These are phyloP conservation scores for Phyllosticta capitalensis DNA, from an alignment of 2,329 filamentous ascomycete species.

Conservation along the genomic window DNA sequence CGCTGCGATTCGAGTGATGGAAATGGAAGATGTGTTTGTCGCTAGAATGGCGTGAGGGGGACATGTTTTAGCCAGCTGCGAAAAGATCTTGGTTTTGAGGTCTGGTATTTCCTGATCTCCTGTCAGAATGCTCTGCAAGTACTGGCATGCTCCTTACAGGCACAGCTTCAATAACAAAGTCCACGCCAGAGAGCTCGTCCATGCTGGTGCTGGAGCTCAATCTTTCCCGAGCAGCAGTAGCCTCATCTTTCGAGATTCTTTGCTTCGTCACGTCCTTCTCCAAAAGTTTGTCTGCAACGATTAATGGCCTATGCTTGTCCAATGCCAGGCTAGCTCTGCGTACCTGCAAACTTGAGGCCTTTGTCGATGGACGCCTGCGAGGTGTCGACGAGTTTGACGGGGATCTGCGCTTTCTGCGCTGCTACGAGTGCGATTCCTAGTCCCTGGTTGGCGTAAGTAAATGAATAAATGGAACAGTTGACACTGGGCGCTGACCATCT, in stretches of 20 bases:
- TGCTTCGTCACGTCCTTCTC: conserved; percentile 87
- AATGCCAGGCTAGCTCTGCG: conserved; percentile 13
- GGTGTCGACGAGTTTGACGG: conserved; percentile 76
- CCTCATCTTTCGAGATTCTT: conserved; percentile 71
- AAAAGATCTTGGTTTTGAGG: conserved; percentile 83
- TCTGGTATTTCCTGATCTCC: conserved; percentile 58
- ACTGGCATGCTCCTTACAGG: conserved; percentile 37
- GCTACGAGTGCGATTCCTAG: conserved; percentile 93
- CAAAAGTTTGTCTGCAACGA: conserved; percentile 67
- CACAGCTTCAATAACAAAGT: conserved; percentile 97
- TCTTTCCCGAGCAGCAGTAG: conserved; percentile 60
- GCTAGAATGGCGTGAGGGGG: conserved; percentile 81
- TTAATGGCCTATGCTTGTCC: not conserved
- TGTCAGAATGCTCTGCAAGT: not conserved
- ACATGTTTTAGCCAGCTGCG: conserved; percentile 69
- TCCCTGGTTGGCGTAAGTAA: conserved; percentile 50
- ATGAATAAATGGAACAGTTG: not conserved
- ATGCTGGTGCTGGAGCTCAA: conserved; percentile 63
- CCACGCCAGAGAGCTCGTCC: conserved; percentile 68
- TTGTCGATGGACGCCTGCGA: conserved; percentile 81
- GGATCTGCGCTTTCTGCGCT: conserved; percentile 70
- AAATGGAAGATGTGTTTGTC: conserved; percentile 98
- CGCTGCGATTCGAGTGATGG: conserved; percentile 90
- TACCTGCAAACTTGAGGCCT: conserved; percentile 80
- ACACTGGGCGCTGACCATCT: conserved; percentile 60